Evolutionary conservation across 345 rosid species (phyloP).

Genomic region (Aurinia saxatilis): DNA sequence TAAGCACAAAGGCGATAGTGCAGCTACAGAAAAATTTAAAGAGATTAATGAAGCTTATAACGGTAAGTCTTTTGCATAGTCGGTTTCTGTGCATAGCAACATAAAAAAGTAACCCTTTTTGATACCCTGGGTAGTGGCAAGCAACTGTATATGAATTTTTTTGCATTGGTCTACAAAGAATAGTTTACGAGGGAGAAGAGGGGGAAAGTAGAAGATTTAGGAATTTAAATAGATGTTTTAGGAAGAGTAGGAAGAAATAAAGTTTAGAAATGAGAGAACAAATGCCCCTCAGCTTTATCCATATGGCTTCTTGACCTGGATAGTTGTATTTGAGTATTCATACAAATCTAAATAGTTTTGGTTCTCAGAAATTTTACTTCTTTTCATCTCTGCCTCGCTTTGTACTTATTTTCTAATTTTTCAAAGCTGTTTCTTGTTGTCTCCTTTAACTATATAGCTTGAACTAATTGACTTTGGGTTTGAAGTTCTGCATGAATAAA

Average conservation of each 20-base stretch:
- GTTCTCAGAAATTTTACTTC: background rate
- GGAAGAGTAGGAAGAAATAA: background rate
- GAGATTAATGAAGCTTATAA: slow-evolving; percentile 79
- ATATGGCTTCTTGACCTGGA: background rate
- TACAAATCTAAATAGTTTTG: background rate
- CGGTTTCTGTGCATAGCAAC: background rate
- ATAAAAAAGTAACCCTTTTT: background rate
- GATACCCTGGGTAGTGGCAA: background rate
- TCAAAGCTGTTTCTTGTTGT: background rate
- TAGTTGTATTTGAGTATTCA: background rate
- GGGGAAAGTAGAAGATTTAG: background rate
- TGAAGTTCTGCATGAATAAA: background rate
- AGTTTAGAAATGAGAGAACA: background rate
- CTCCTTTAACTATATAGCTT: background rate
- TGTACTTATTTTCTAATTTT: background rate
- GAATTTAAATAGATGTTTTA: background rate
- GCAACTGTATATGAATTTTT: background rate
- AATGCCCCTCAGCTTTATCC: background rate
- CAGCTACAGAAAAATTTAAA: slow-evolving; percentile 61
- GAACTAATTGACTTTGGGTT: too few relatives aligned
- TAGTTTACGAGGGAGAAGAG: background rate
- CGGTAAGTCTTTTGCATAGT: slow-evolving; percentile 33
- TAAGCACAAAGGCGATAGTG: slow-evolving; percentile 67
- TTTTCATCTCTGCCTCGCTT: background rate
- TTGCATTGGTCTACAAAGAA: background rate